Base-by-base conservation (phyloP, 805 yeast genomes). In the Candida arabinofermentans region DNA sequence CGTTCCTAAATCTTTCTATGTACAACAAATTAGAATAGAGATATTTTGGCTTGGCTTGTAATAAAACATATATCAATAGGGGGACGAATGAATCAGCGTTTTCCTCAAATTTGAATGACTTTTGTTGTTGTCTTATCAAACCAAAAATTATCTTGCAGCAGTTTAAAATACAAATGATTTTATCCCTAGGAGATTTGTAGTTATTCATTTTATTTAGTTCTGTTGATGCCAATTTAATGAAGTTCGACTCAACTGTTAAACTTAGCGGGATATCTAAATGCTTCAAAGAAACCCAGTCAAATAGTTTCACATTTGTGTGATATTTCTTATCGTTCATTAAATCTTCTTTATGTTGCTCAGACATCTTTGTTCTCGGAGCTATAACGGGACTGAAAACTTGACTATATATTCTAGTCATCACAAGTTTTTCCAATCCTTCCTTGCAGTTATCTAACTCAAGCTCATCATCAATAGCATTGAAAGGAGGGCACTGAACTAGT, bases 61-160 rank as follows among this genome's bases (percentile, higher is more conserved):
- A 61, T 2, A 90, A 75, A 9, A 91, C 84, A 51, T 81, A 83
- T 21, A 93, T 88, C 39, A 93, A 67, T 32, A 91, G 60, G 0
- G 99, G 99, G n/a, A 93, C 74, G 62, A 93, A 93, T 29, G 86
- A 79, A 64, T 93, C 99, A 0, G 99, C 99, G 51, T 89, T 90
- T 51, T 86, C 91, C 44, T 80, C 84, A 40, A 79, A 72, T 37
- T 74, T 64, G 34, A 48, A 52, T 36, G 48, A 44, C 39, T 59
- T 62, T 41, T 58, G 63, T 37, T 62, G 62, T 46, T 81, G 86
- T 47, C 89, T 80, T 36, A 95, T 75, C 43, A 87, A 71, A 9
- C 96, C 95, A 69, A 89, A 90, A 5, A 95, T 83, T 17, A 93
- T 90, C 62, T 91, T 91, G 58, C 97, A 91, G 40, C 93, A 81